Conservation (phyloP, 305 asterid genomes). For the Ruellia speciosa region DNA sequence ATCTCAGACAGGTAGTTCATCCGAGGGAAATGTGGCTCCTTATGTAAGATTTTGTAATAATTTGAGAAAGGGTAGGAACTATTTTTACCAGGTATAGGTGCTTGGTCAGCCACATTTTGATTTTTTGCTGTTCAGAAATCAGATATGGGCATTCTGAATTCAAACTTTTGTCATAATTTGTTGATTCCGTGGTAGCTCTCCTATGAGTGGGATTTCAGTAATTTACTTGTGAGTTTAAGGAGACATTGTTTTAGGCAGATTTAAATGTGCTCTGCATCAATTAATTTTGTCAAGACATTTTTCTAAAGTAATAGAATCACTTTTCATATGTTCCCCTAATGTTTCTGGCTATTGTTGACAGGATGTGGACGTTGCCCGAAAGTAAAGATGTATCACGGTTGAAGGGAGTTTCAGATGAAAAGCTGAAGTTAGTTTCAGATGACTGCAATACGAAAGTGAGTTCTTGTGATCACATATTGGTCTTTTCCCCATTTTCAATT, state of each 20-base stretch:
- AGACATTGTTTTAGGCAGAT: too few relatives aligned
- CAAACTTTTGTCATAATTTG: not conserved
- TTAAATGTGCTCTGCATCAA: too few relatives aligned
- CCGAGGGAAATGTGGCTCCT: too few relatives aligned
- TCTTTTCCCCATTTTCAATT: not conserved
- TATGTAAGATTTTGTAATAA: too few relatives aligned
- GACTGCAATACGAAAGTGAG: conserved; percentile 54
- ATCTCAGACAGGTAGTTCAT: not conserved
- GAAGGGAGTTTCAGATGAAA: conserved; percentile 30
- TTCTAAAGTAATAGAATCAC: too few relatives aligned
- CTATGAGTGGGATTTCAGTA: too few relatives aligned
- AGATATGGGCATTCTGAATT: not conserved
- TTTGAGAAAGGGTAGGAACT: too few relatives aligned
- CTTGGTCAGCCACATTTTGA: too few relatives aligned
- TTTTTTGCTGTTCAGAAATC: not conserved
- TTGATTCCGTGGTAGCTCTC: too few relatives aligned
- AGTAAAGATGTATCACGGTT: conserved; percentile 42
- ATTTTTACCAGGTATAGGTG: too few relatives aligned
- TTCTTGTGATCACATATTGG: conserved; percentile 1
- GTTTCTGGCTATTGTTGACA: conserved; percentile 21
- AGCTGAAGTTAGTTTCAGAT: conserved; percentile 46
- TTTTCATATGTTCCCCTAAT: not conserved
- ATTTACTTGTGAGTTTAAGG: too few relatives aligned
- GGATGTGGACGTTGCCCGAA: conserved; percentile 83
- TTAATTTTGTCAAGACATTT: too few relatives aligned